phyloP scores from a whole-genome alignment of 2,329 filamentous ascomycete genomes.

The Fusarium illudens region DNA sequence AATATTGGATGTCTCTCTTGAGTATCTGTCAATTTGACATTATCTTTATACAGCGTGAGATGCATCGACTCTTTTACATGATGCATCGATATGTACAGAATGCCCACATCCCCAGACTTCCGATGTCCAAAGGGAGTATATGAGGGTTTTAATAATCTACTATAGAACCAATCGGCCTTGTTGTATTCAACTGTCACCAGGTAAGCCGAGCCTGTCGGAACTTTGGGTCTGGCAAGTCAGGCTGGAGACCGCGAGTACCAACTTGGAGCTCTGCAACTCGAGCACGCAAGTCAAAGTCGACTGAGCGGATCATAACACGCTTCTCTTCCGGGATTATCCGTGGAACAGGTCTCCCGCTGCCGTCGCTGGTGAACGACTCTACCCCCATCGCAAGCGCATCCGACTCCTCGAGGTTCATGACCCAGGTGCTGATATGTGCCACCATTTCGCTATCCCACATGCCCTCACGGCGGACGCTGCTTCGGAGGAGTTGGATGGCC shows the following conservation, averaged over 20 bases:
- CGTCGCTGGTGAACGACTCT: slow-evolving; percentile 14
- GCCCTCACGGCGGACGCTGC: slow-evolving; percentile 69
- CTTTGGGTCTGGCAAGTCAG: slow-evolving; percentile 57
- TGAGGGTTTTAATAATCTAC: background rate
- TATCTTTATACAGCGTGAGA: background rate
- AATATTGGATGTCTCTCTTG: background rate
- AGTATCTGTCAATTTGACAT: background rate
- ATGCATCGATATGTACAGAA: background rate
- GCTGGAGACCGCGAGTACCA: slow-evolving; percentile 61
- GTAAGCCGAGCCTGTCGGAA: slow-evolving; percentile 55
- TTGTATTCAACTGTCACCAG: slow-evolving; percentile 52
- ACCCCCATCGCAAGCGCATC: slow-evolving; percentile 44
- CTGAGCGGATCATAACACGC: slow-evolving; percentile 64
- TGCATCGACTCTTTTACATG: background rate
- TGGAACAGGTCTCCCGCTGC: slow-evolving; percentile 21
- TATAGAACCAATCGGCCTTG: background rate
- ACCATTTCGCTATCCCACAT: slow-evolving; percentile 74
- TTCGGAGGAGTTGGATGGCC: slow-evolving; percentile 68
- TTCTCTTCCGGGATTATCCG: slow-evolving; percentile 59
- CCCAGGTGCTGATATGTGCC: slow-evolving; percentile 64
- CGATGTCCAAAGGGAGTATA: background rate
- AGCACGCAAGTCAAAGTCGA: slow-evolving; percentile 65
- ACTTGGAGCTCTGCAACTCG: slow-evolving; percentile 60
- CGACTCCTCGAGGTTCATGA: slow-evolving; percentile 63
- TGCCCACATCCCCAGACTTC: background rate